These are phyloP conservation scores for Exobasidium rhododendri DNA, from an alignment of 1,284 basidiomycete genomes.

Conservation along the genomic window DNA sequence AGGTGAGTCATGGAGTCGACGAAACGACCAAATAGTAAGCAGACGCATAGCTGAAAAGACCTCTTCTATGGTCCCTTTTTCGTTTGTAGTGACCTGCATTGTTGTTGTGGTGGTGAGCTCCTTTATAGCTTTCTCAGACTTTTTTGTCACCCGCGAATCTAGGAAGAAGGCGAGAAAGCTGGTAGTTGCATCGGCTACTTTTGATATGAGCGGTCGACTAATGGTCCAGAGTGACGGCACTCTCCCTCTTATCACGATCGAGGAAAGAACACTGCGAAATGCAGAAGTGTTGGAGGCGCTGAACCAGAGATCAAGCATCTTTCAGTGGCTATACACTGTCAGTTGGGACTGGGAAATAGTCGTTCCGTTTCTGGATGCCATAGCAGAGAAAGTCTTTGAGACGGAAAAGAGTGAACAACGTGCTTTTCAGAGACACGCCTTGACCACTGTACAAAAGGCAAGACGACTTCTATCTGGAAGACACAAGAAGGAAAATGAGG, in stretches of 20 bases:
- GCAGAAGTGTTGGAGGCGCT: conserved; percentile 58
- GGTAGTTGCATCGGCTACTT: conserved; percentile 59
- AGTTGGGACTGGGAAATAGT: conserved; percentile 60
- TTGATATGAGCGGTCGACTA: conserved; percentile 59
- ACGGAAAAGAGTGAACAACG: neutral
- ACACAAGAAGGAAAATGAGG: neutral
- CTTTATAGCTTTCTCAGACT: conserved; percentile 56
- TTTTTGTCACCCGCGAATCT: conserved; percentile 54
- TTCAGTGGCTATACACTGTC: conserved; percentile 61
- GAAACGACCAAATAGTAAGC: neutral
- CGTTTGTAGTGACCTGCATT: conserved; percentile 58
- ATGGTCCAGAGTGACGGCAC: conserved; percentile 60
- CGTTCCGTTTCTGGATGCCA: conserved; percentile 57
- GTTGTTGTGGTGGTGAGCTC: conserved; percentile 57
- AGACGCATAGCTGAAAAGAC: no score
- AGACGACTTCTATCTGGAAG: neutral
- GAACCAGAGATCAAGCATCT: conserved; percentile 58
- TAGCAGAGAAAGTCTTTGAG: conserved; percentile 49
- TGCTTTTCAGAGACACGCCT: neutral
- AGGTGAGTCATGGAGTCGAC: neutral
- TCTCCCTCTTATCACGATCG: conserved; percentile 59
- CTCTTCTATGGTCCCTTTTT: neutral
- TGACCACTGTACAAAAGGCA: neutral
- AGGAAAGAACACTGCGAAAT: conserved; percentile 56
- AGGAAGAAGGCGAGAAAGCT: conserved; percentile 58